Evolutionary conservation across 148 eudicot genomes (phyloP).

Genomic region (Camellia japonica): DNA sequence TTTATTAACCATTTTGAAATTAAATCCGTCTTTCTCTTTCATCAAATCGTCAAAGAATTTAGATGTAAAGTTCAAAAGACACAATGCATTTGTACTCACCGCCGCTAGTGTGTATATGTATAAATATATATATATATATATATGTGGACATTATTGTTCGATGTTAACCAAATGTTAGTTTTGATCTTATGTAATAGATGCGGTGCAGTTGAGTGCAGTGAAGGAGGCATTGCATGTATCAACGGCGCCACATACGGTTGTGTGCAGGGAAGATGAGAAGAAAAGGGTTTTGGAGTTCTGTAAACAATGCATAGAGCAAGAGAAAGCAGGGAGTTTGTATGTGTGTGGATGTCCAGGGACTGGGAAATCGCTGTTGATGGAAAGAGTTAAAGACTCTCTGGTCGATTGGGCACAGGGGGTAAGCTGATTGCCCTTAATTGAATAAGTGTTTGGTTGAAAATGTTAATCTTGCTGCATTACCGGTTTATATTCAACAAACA

Average conservation of each 20-base stretch:
- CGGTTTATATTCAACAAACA: too few species aligned
- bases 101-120: not conserved
- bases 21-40: too few species aligned
- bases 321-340: conserved; percentile 81
- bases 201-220: conserved; percentile 59
- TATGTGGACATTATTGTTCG: not conserved
- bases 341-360: conserved; percentile 94
- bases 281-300: conserved; percentile 65
- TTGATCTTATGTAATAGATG: conserved; percentile 33
- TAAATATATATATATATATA: not conserved
- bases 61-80: too few species aligned
- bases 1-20: too few species aligned
- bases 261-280: conserved; percentile 78
- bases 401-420: conserved; percentile 76
- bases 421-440: conserved; percentile 12
- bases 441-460: too few species aligned
- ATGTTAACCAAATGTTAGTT: not conserved
- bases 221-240: conserved; percentile 88
- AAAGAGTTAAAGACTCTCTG: conserved; percentile 60
- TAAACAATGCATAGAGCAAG: conserved; percentile 53
- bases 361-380: conserved; percentile 84
- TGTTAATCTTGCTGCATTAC: too few species aligned
- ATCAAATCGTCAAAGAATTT: too few species aligned
- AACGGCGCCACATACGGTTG: conserved; percentile 46
- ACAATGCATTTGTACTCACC: too few species aligned